Conservation (phyloP, 768 basidiomycete genomes). For the Tulasnella sp. region DNA sequence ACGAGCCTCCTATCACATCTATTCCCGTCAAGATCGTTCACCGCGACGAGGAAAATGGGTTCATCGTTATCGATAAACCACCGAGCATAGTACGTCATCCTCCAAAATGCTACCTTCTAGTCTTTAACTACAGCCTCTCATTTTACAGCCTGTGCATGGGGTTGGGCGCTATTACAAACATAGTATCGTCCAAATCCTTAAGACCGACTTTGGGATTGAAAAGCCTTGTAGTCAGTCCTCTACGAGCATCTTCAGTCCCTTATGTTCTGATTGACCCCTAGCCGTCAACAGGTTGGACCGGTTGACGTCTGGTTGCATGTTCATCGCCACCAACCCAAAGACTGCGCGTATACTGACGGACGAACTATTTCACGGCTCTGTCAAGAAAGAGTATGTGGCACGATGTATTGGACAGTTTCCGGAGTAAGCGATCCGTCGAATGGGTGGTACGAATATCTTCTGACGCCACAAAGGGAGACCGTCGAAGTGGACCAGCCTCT, state of each 20-base stretch:
- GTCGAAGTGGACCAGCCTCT: constrained; percentile 76
- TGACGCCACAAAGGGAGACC: constrained; percentile 43
- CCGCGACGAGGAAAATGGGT: constrained; percentile 64
- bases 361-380: constrained; percentile 70
- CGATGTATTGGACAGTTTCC: constrained; percentile 79
- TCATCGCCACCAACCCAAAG: constrained; percentile 62
- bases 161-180: constrained; percentile 84
- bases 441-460: background rate
- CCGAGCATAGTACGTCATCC: constrained; percentile 73
- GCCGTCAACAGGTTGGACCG: constrained; percentile 92
- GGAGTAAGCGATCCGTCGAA: constrained; percentile 38
- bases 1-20: constrained; percentile 89
- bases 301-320: constrained; percentile 90
- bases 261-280: constrained; percentile 24
- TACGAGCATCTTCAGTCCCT: background rate
- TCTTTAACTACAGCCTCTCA: background rate
- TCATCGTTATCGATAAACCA: constrained; percentile 92
- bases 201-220: constrained; percentile 66
- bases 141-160: constrained; percentile 71
- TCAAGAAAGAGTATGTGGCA: constrained; percentile 89
- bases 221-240: constrained; percentile 65
- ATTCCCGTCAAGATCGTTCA: constrained; percentile 68
- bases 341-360: constrained; percentile 57
- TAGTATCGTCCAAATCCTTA: constrained; percentile 75
- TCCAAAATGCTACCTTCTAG: background rate